Percentiles rank a stretch among this genome's conserved stretches.
Evolutionary conservation across 768 basidiomycete species (phyloP).

Genomic region (Sutorius australiensis): DNA sequence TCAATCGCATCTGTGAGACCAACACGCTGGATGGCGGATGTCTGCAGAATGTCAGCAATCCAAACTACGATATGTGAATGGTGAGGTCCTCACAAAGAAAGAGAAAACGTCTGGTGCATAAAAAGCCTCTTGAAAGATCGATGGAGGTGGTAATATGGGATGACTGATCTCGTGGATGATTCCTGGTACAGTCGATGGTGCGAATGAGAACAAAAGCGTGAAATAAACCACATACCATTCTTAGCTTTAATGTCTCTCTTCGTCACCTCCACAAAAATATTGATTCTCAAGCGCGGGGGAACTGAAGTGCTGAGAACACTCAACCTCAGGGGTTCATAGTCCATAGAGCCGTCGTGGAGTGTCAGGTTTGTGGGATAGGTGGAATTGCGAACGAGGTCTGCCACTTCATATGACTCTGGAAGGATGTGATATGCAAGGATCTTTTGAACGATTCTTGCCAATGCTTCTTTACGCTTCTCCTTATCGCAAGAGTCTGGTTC

Average conservation of each 20-base stretch:
- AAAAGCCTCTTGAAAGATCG: constrained; percentile 14
- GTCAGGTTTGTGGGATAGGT: constrained; percentile 50
- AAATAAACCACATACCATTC: constrained; percentile 4
- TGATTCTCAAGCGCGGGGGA: constrained; percentile 32
- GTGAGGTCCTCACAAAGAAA: constrained; percentile 4
- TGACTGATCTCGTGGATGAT: constrained; percentile 14
- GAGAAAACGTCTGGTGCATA: constrained; percentile 7
- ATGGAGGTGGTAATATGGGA: constrained; percentile 10
- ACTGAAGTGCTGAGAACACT: constrained; percentile 34
- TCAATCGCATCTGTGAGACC: constrained; percentile 9
- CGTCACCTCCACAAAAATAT: constrained; percentile 7
- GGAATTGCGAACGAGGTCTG: constrained; percentile 46
- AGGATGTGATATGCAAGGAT: constrained; percentile 41
- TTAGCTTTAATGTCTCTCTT: constrained; percentile 6
- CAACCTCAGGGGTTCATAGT: constrained; percentile 44
- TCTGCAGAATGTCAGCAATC: constrained; percentile 1
- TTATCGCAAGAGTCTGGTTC: constrained; percentile 43
- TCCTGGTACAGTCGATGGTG: not conserved
- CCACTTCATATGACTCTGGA: constrained; percentile 39
- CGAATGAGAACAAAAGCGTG: not conserved
- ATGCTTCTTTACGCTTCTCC: constrained; percentile 48
- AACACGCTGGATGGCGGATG: constrained; percentile 12
- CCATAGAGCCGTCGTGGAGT: constrained; percentile 40
- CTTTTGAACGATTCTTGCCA: constrained; percentile 52
- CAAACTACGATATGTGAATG: not conserved